Evolutionary conservation across 768 basidiomycete genomes (phyloP), one percentile per base, ranked within the genome.

Genomic region (Boletus vinaceobasis): DNA sequence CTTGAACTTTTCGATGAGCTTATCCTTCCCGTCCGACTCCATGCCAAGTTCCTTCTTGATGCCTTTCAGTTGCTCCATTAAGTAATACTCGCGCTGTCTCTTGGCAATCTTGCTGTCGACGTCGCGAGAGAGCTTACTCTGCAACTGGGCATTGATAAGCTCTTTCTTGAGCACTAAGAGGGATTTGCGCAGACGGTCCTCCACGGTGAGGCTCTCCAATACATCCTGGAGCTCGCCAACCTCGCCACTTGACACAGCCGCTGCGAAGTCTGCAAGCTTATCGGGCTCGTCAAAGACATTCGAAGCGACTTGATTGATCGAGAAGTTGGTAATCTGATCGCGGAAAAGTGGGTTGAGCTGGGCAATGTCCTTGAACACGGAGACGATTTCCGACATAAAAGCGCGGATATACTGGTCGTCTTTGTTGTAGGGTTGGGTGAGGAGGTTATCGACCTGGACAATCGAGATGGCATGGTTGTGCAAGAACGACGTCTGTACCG

Each of bases 251-350:
- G 90, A 93, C 0, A 98, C 94, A 0, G 95, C 95, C 0, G 97
- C 97, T 0, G 96, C 93, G 60, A 98, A 96, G 68, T 99, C 97
- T 0, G 95, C 96, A 26, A 98, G 84, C 67, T 94, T 94, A 71
- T 97, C 94, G 0, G 96, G 96, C 65, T 98, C 95, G 65, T 98
- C 94, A 62, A 98, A 98, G 52, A 97, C 90, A 72, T 93, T 97
- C 9, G 88, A 82, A 2, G 93, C 88, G 52, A 92, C 84, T 68
- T 96, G 93, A 68, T 89, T 88, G 72, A 96, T 93, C 15, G 90
- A 90, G 71, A 97, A 97, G 69, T 93, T 93, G 58, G 94, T 93
- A 61, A 98, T 96, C 68, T 98, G 95, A 75, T 98, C 96, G 40
- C 95, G 89, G 86, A 98, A 98, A 60, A 98, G 84, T 2, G 94